Evolutionary conservation across 208 protist species (phyloP).

Genomic region (Sergeia podlipaevii): DNA sequence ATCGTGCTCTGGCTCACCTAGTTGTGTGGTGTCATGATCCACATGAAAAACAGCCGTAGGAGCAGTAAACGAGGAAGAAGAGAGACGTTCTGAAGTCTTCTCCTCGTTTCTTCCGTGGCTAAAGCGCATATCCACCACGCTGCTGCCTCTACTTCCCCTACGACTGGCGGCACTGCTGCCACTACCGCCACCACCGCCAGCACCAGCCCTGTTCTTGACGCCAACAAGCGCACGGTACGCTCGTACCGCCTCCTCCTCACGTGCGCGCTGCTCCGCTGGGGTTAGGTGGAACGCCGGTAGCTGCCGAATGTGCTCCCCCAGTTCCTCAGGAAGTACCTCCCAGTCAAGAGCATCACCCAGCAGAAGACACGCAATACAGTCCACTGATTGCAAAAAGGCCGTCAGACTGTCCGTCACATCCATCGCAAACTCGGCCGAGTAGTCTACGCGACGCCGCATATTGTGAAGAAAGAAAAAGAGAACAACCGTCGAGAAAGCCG

Average conservation of each 20-base stretch:
- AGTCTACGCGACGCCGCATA: slow-evolving; percentile 66
- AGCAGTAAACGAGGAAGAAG: too few relatives aligned
- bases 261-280: slow-evolving; percentile 5
- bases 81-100: too few relatives aligned
- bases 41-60: too few relatives aligned
- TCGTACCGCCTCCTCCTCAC: slow-evolving; percentile 21
- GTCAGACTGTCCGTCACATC: slow-evolving; percentile 61
- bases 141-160: too few relatives aligned
- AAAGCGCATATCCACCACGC: too few relatives aligned
- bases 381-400: slow-evolving; percentile 65
- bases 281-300: slow-evolving; percentile 20
- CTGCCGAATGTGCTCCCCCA: slow-evolving; percentile 33
- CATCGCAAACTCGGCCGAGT: slow-evolving; percentile 70
- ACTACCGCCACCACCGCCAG: background rate
- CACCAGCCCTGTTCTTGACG: background rate
- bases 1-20: background rate
- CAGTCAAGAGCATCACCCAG: slow-evolving; percentile 50
- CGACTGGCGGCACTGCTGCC: background rate
- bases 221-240: slow-evolving; percentile 13
- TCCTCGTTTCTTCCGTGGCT: too few relatives aligned
- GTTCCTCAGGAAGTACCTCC: slow-evolving; percentile 28
- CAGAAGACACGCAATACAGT: slow-evolving; percentile 65
- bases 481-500: slow-evolving; percentile 65
- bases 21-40: too few relatives aligned
- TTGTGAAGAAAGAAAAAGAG: slow-evolving; percentile 82